Conservation (phyloP, 352 stramenopile species). For the Phytophthora crassamura region DNA sequence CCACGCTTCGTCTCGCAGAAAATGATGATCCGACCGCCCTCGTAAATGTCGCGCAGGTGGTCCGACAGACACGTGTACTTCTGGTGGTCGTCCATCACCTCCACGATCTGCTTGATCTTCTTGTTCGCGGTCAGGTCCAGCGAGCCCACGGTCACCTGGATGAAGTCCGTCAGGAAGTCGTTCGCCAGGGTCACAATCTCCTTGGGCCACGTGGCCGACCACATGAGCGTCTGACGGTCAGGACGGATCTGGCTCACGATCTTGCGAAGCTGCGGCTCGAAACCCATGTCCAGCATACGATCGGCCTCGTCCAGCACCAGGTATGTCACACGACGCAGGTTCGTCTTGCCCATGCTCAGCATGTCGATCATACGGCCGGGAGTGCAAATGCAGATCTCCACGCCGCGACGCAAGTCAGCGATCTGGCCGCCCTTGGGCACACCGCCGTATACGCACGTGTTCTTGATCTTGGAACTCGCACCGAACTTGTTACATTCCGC, state of each 20-base stretch:
- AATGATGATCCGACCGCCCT: slow-evolving; percentile 96
- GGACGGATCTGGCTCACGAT: slow-evolving; percentile 98
- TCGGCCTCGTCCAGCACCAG: slow-evolving; percentile 99
- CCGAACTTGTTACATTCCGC: slow-evolving; percentile 99
- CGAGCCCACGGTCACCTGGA: slow-evolving; percentile 95
- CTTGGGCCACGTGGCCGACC: slow-evolving; percentile 98
- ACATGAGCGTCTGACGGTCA: slow-evolving; percentile 99
- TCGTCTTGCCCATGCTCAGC: slow-evolving; percentile 95
- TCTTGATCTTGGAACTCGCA: slow-evolving; percentile 97
- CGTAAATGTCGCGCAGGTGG: slow-evolving; percentile 87
- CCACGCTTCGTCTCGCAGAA: slow-evolving; percentile 99
- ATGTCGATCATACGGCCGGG: slow-evolving; percentile 99
- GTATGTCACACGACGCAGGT: slow-evolving; percentile 98
- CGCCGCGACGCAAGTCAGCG: slow-evolving; percentile 78
- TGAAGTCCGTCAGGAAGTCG: slow-evolving; percentile 98
- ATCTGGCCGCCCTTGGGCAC: slow-evolving; percentile 96
- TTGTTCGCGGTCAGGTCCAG: slow-evolving; percentile 98
- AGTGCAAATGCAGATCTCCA: slow-evolving; percentile 92
- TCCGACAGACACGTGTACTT: slow-evolving; percentile 94
- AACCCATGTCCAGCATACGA: slow-evolving; percentile 97
- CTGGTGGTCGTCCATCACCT: slow-evolving; percentile 96
- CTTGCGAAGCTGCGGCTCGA: slow-evolving; percentile 94
- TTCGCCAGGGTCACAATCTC: slow-evolving; percentile 96
- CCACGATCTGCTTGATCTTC: slow-evolving; percentile 97
- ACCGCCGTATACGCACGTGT: slow-evolving; percentile 99